Base-by-base conservation (phyloP, 805 yeast genomes). In the Candida boleticola region DNA sequence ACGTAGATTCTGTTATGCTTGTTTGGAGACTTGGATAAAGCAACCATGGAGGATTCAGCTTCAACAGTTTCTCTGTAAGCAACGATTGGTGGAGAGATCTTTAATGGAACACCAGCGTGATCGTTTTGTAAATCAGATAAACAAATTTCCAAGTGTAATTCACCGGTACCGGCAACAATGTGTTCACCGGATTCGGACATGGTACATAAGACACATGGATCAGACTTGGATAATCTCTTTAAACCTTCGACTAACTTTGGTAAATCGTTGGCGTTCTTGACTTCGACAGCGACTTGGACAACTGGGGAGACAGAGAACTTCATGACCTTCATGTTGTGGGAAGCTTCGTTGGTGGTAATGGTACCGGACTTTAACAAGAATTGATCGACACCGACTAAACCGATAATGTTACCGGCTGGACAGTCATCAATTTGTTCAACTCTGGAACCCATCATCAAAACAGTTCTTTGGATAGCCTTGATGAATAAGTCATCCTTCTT, bases 371-470 rank as follows among this genome's bases (percentile, higher is more conserved):
- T 92, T 77, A 92, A 87, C 79, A 92, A 86, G 88, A 90, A 92
- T 83, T 92, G 99, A 79, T 92, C 99, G 65, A 92, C 87, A 90
- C 99, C 99, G 66, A 92, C 98, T 73, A 92, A 80, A 89, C 98
- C 99, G 70, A 90, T 83, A 85, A 92, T 92, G 96, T 92, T 92
- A 88, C 99, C 99, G 63, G 98, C 97, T 73, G 99, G 98, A 80
- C 95, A 87, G 80, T 92, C 98, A 66, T 92, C 98, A 66, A 92
- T 92, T 70, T 92, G 89, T 83, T 92, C 99, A 66, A 88, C 95
- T 74, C 79, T 74, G 80, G 97, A 88, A 74, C 99, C 99, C 99
- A 92, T 92, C 99, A 92, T 92, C 71, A 92, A 82, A 65, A 92
- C 99, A 64, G 96, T 93, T 84, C 99, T 92, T 83, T 92, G 99